Evolutionary conservation across 1,284 basidiomycete species (phyloP).

Genomic region (Hemileia vastatrix): DNA sequence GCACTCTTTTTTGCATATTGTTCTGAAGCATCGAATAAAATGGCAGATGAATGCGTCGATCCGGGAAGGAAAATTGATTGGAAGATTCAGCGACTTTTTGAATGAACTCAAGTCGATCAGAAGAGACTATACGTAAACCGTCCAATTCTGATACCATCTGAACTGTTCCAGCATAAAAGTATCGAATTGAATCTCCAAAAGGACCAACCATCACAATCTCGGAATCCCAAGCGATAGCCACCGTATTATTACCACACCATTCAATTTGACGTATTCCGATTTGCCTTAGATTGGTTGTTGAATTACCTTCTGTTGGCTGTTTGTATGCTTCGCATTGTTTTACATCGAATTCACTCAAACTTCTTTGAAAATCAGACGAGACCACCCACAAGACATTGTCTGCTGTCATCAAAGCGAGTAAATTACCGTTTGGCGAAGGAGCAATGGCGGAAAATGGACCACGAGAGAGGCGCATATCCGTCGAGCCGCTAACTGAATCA

Average conservation of each 20-base stretch:
- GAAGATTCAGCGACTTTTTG: constrained; percentile 72
- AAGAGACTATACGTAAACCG: constrained; percentile 69
- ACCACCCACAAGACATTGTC: constrained; percentile 74
- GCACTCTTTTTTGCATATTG: constrained; percentile 71
- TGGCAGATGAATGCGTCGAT: constrained; percentile 78
- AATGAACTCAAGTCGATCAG: constrained; percentile 73
- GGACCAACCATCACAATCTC: constrained; percentile 78
- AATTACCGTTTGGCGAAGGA: constrained; percentile 84
- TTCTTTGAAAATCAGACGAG: constrained; percentile 79
- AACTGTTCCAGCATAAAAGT: constrained; percentile 64
- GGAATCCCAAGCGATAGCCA: constrained; percentile 70
- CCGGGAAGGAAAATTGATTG: constrained; percentile 76
- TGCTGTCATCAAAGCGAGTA: constrained; percentile 70
- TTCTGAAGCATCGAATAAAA: constrained; percentile 83
- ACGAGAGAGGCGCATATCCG: constrained; percentile 64
- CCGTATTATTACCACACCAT: constrained; percentile 95
- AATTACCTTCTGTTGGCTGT: constrained; percentile 33
- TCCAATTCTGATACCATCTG: constrained; percentile 76
- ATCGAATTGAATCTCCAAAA: constrained; percentile 65
- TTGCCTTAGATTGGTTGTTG: too few species aligned
- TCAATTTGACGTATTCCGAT: constrained; percentile 59
- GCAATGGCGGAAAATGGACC: constrained; percentile 80
- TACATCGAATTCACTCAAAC: constrained; percentile 68
- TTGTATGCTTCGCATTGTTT: constrained; percentile 23
- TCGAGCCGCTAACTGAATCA: too few species aligned